Base-by-base conservation (phyloP, 768 basidiomycete species). In the Daedaleopsis sinensis region DNA sequence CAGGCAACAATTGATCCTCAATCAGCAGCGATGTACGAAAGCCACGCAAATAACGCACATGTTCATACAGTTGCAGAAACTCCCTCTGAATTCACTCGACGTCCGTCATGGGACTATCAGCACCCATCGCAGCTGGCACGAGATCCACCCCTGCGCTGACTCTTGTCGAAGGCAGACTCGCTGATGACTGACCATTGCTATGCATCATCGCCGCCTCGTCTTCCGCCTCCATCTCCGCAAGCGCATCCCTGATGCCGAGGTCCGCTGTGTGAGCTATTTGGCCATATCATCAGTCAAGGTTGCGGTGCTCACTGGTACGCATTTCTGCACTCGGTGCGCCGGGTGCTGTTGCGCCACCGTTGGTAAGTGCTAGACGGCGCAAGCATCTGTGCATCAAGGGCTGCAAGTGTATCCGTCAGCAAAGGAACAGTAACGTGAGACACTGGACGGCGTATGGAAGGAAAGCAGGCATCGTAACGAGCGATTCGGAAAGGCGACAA, bases 351-450 rank as follows among this genome's bases (percentile, higher is more conserved):
- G 70, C 85, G 90, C 83, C 87, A 91, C 58, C 80, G 80, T 70
- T 91, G 87, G 61, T 78, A 74, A 62, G 74, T 74, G 16, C 82
- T 85, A 1, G 74, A 76, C 0, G 74, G 73, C 0, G 83, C 78
- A 1, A 91, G 71, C 76, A 93, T 77, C 53, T 85, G 84, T 15
- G 80, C 72, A 64, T 94, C 93, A 51, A 93, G 67, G 5, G 72
- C 92, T 93, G 56, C n/a, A 39, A 27, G 32, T 16, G 36, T 27
- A 43, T 46, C 35, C 27, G 36, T 36, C 19, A 5, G 55, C 46
- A 42, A 16, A 18, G 16, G 19, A 36, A 38, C 50, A 50, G 18
- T 24, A 53, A 19, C 24, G 19, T n/a, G 13, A 13, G 11, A 42
- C 18, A 32, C 27, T 7, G 7, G 27, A 32, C 27, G 27, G 27